phyloP scores from a whole-genome alignment of 345 rosid genomes.

The Pugionium dolabratum region DNA sequence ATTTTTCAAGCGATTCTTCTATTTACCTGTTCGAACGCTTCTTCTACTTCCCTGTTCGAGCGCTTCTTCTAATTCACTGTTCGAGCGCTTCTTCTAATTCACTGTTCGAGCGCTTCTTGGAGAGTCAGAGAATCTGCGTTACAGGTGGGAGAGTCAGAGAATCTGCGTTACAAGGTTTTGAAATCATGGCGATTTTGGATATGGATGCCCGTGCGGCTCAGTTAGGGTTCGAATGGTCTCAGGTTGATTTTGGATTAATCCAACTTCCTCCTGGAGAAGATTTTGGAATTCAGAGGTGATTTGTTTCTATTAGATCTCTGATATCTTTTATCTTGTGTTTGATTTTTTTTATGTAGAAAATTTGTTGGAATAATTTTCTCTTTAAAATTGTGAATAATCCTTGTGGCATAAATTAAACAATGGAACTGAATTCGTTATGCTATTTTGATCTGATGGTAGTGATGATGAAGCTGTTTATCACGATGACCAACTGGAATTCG shows the following conservation, averaged over 20 bases:
- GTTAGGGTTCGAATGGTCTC: constrained; percentile 62
- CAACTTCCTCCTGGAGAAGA: constrained; percentile 69
- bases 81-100: too few species aligned
- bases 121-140: neutral
- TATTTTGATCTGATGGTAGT: constrained; percentile 42
- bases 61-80: too few species aligned
- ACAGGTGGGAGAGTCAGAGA: neutral
- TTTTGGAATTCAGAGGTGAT: constrained; percentile 66
- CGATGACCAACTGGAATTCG: constrained; percentile 57
- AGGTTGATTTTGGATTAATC: constrained; percentile 55
- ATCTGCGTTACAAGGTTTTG: neutral
- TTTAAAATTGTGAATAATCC: too few species aligned
- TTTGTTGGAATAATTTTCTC: constrained; percentile 3
- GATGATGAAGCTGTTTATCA: constrained; percentile 82
- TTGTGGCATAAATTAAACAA: too few species aligned
- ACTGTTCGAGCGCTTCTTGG: too few species aligned
- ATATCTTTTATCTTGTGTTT: neutral
- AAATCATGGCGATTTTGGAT: constrained; percentile 61
- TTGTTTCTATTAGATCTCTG: neutral
- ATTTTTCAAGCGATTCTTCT: too few species aligned
- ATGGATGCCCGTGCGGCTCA: constrained; percentile 52
- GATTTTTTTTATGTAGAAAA: neutral
- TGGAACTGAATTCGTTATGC: constrained; percentile 3
- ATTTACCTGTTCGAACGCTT: too few species aligned
- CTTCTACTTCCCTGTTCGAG: too few species aligned